Evolutionary conservation across 768 basidiomycete species (phyloP), one percentile per base, ranked within the genome.

Genomic region (Clavaria fumosa): DNA sequence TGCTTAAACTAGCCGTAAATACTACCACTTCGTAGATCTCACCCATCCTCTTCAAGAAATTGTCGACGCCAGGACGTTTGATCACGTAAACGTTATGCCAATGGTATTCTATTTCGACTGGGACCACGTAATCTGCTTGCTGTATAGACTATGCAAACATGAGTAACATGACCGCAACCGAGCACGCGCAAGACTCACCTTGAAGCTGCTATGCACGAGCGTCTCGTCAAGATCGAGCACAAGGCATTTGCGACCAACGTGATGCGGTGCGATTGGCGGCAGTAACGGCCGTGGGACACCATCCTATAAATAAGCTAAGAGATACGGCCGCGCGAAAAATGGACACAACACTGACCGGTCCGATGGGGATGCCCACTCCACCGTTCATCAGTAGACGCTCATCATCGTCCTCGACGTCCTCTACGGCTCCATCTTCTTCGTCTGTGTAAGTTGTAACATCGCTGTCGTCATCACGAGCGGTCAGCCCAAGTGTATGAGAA

Each of bases 11-110:
- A 5, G 95, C 95, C 4, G 95, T 99, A 57, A 97, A 99, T 7
- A 99, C 84, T 22, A 99, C 93, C 35, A 99, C 68, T 58, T 99
- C 95, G 53, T 93, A 99, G 31, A 96, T 78, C 56, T 97, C 90
- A 24, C 95, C 95, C 95, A 97, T 99, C 61, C 78, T 81, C 64
- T 85, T 85, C 54, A 99, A 62, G 59, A 97, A 99, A 52, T 78
- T 80, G 54, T 99, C 95, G 11, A 99, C 95, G 11, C 95, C 95
- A 6, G 95, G 95, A 35, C 95, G 80, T 59, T 97, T 97, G 59
- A 97, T 85, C 34, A 97, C 95, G 60, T 97, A 96, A 46, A 97
- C 90, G 52, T 99, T 96, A 56, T 99, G 95, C 72, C 82, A 85
- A 53, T 95, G 84, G 47, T 85, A 90, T 53, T 99, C 95, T 45